These are phyloP conservation scores for Paxillus involutus DNA, from an alignment of 768 basidiomycete genomes.

Conservation along the genomic window DNA sequence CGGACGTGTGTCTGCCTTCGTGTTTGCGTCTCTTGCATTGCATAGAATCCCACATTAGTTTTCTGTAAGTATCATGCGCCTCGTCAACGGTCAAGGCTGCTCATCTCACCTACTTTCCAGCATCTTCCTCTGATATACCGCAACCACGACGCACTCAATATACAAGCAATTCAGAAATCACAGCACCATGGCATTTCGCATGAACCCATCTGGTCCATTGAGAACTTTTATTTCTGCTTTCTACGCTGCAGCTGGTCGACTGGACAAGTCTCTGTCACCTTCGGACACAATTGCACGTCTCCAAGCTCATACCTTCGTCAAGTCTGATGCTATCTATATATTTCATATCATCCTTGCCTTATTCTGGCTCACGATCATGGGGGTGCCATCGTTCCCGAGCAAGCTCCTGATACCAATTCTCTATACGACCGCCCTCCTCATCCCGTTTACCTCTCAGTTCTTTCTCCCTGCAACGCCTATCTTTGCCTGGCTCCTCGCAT, in stretches of 20 bases:
- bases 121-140: neutral
- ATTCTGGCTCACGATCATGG: slow-evolving; percentile 77
- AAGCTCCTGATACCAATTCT: slow-evolving; percentile 78
- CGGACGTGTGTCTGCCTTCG: neutral
- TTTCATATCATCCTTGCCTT: slow-evolving; percentile 60
- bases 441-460: slow-evolving; percentile 90
- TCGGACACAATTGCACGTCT: slow-evolving; percentile 61
- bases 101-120: neutral
- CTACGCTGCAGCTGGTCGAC: slow-evolving; percentile 57
- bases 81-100: neutral
- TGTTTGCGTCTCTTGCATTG: neutral
- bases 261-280: slow-evolving; percentile 80
- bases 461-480: slow-evolving; percentile 87
- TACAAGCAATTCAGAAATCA: neutral
- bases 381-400: slow-evolving; percentile 61
- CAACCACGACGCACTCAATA: neutral
- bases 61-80: neutral
- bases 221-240: slow-evolving; percentile 43
- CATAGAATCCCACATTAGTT: neutral
- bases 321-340: slow-evolving; percentile 60
- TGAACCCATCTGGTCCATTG: slow-evolving; percentile 1
- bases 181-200: slow-evolving; percentile 4
- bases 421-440: slow-evolving; percentile 65
- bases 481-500: slow-evolving; percentile 83
- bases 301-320: slow-evolving; percentile 52